Base-by-base conservation (phyloP, 805 yeast species). In the Komagataella pastoris region DNA sequence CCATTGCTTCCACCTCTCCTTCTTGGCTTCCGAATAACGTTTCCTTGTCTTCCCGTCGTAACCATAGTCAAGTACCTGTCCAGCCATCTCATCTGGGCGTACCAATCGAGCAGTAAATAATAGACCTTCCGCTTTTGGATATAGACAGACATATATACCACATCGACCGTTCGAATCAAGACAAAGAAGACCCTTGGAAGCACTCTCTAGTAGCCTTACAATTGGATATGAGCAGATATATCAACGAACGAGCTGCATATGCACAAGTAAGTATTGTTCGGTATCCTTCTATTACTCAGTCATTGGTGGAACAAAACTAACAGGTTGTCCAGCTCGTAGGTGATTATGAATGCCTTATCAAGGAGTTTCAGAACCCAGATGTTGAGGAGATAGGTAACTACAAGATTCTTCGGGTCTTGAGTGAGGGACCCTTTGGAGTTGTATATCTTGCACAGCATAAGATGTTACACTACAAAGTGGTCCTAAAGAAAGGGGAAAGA, bases 391-490 rank as follows among this genome's bases (percentile, higher is more conserved):
- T 91, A 10, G 98, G 99, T 1, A 88, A 85, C 65, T 91, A 91
- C 61, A 70, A 75, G 50, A 79, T 93, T 6, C 60, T 80, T 6
- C 72, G 80, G 53, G 86, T 83, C 56, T 83, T 91, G 19, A 98
- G 97, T 1, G 89, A 87, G 59, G 97, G 97, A 7, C 77, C 95
- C 2, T 91, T 89, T 73, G 97, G 98, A 7, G 86, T 85, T 61
- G 96, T 89, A 1, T 93, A 84, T 63, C 68, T 91, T 30, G 98
- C 97, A 1, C 72, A 72, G 44, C 98, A 91, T 60, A 75, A 75
- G 50, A 71, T 89, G 48, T 76, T 96, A 8, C 80, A 81, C 51
- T 72, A 80, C n/a, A 82, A 78, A 61, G 86, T 91, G 2, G 98
- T 93, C 17, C 66, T 93, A 55, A 91, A 91, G 60, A 85, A 88